A percentile compares a stretch with the other conserved stretches of the same genome.
phyloP scores from a whole-genome alignment of 2,329 filamentous ascomycete genomes.

The Drechslerella stenobrocha region DNA sequence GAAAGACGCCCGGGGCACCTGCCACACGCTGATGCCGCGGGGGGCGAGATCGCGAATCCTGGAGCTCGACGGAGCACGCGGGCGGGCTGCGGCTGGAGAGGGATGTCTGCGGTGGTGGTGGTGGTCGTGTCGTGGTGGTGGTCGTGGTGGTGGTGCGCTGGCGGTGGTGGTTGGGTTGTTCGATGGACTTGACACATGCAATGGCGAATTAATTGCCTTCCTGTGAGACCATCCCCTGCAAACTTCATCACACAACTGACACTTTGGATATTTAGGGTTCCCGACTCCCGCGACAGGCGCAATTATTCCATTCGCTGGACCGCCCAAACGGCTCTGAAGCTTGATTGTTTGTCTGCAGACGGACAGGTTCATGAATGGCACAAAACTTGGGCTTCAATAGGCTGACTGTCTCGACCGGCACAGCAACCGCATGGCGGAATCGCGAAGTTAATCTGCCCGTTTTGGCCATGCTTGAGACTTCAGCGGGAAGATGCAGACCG shows the following conservation, averaged over 20 bases:
- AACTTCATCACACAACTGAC: background rate
- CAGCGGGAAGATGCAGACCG: constrained; percentile 3
- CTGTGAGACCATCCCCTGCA: background rate
- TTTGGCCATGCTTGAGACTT: background rate
- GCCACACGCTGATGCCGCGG: background rate
- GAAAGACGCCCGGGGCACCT: background rate
- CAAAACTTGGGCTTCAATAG: background rate
- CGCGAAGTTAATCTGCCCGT: background rate
- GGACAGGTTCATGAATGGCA: background rate
- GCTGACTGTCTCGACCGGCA: background rate
- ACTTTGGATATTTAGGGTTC: background rate
- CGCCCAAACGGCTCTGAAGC: background rate
- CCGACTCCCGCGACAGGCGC: background rate
- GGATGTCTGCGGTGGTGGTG: background rate
- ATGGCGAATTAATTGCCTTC: background rate
- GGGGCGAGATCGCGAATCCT: background rate
- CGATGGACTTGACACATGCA: background rate
- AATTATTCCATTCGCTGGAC: constrained; percentile 3
- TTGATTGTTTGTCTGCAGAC: background rate
- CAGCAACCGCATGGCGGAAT: background rate
- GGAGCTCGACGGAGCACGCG: background rate
- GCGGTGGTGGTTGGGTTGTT: constrained; percentile 1
- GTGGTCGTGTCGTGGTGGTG: background rate
- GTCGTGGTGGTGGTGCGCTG: constrained; percentile 4
- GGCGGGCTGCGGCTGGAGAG: background rate